These are phyloP conservation scores for Blastocystis sp. DNA, from an alignment of 352 stramenopile species.

Conservation along the genomic window DNA sequence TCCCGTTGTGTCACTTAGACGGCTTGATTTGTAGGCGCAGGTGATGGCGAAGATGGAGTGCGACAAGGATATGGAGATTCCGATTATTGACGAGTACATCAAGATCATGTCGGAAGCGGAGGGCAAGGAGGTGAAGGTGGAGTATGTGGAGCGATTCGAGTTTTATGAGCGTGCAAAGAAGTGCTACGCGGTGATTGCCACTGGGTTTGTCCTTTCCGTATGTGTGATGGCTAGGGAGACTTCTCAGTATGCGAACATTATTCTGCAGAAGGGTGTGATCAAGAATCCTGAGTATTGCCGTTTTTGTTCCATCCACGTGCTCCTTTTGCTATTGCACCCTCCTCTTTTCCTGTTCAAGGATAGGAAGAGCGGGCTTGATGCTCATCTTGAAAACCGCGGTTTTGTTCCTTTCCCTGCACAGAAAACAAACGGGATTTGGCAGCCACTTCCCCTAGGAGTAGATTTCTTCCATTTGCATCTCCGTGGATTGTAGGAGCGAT, in stretches of 20 bases:
- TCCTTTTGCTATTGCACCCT: neutral
- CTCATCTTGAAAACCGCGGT: neutral
- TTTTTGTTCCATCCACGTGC: neutral
- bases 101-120: slow-evolving; percentile 66
- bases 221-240: slow-evolving; percentile 54
- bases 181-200: slow-evolving; percentile 68
- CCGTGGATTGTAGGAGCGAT: too few relatives aligned
- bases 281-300: slow-evolving; percentile 31
- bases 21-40: neutral
- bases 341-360: neutral
- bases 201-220: neutral
- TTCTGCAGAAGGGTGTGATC: slow-evolving; percentile 70
- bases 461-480: too few relatives aligned
- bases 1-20: neutral
- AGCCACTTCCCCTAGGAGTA: too few relatives aligned
- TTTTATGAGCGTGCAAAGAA: slow-evolving; percentile 69
- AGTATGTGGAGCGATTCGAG: slow-evolving; percentile 67
- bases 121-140: slow-evolving; percentile 38
- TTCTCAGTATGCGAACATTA: slow-evolving; percentile 69
- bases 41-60: slow-evolving; percentile 70
- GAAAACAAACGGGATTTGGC: too few relatives aligned
- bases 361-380: neutral
- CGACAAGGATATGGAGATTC: slow-evolving; percentile 70
- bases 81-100: slow-evolving; percentile 68
- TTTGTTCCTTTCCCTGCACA: neutral